phyloP scores from a whole-genome alignment of 805 yeast genomes.

The Kuraishia borneana region DNA sequence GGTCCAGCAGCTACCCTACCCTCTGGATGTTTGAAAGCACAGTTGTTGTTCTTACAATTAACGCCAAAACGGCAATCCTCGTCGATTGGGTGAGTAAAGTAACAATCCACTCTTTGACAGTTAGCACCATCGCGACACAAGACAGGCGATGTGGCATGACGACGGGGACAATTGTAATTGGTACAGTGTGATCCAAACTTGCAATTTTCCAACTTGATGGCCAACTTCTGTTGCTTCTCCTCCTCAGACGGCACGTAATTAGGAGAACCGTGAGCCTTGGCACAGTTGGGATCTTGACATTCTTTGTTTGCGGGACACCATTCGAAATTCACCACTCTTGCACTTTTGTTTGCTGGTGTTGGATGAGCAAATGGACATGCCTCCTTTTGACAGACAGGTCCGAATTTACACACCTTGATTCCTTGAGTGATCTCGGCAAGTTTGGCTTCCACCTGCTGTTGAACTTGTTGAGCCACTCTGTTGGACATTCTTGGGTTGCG shows the following conservation, averaged over 20 bases:
- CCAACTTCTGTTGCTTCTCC: constrained; percentile 11
- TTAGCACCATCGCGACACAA: constrained; percentile 75
- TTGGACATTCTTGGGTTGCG: background rate
- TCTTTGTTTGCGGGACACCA: constrained; percentile 70
- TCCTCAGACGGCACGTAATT: constrained; percentile 21
- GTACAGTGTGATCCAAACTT: constrained; percentile 71
- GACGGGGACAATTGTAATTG: constrained; percentile 64
- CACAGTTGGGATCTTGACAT: constrained; percentile 54
- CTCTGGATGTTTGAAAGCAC: constrained; percentile 73
- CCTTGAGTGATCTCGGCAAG: constrained; percentile 19
- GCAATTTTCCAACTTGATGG: constrained; percentile 64
- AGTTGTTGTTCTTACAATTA: constrained; percentile 59
- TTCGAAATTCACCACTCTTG: constrained; percentile 52
- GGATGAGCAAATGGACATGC: constrained; percentile 88
- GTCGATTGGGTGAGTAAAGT: constrained; percentile 69
- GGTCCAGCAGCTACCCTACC: constrained; percentile 37
- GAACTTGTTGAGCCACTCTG: constrained; percentile 26
- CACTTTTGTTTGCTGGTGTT: constrained; percentile 70
- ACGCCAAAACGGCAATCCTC: constrained; percentile 75
- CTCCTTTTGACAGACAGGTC: constrained; percentile 62
- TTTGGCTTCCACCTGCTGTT: constrained; percentile 21
- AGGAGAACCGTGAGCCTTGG: constrained; percentile 78
- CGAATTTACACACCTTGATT: constrained; percentile 64
- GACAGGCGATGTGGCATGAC: constrained; percentile 70
- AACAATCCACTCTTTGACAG: constrained; percentile 74